Evolutionary conservation across 306 rosid species (phyloP).

Genomic region (Casuarina cunninghamiana): DNA sequence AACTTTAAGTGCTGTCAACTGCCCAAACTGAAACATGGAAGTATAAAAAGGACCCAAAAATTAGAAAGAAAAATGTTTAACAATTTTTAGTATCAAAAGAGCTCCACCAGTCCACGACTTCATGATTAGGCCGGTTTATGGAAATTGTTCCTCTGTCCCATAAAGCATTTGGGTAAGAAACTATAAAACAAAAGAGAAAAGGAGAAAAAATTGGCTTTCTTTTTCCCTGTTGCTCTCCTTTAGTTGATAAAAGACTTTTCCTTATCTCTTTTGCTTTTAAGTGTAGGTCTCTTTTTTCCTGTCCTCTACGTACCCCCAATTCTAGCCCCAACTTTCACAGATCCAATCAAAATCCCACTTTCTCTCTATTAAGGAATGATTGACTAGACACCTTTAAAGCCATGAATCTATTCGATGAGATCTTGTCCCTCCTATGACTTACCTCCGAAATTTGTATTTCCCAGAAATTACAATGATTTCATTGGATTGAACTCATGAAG

Average conservation of each 20-base stretch:
- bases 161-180: background rate
- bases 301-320: background rate
- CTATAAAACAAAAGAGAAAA: background rate
- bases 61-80: background rate
- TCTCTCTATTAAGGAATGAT: slow-evolving; percentile 8
- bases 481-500: background rate
- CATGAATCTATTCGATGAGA: slow-evolving; percentile 3
- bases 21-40: background rate
- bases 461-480: slow-evolving; percentile 18
- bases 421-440: background rate
- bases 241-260: slow-evolving; percentile 15
- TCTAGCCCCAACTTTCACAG: slow-evolving; percentile 21
- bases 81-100: background rate
- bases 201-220: slow-evolving; percentile 10
- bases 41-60: background rate
- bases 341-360: slow-evolving; percentile 19
- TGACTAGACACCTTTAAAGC: slow-evolving; percentile 17
- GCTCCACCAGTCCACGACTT: background rate
- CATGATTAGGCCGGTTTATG: background rate
- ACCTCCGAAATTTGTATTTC: slow-evolving; percentile 9
- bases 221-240: slow-evolving; percentile 10
- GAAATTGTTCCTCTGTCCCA: slow-evolving; percentile 15
- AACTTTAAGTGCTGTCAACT: no score
- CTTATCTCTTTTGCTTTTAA: slow-evolving; percentile 8
- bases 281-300: background rate